Evolutionary conservation across 2,329 filamentous ascomycete species (phyloP), one percentile per base, ranked within the genome.

Genomic region (Didymella glomerata): DNA sequence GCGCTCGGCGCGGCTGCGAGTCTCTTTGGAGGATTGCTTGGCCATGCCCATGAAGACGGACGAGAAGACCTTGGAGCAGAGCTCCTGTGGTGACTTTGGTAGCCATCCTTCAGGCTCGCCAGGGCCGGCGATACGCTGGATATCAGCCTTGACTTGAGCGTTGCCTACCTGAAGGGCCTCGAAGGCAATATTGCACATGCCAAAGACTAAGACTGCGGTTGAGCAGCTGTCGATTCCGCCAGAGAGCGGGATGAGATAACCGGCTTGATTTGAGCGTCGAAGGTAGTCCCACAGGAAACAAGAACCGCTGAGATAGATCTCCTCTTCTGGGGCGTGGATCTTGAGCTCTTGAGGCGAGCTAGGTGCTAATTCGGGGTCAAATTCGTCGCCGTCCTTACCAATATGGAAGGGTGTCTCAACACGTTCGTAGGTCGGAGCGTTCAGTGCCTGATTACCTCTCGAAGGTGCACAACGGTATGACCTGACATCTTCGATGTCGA

Each of bases 221-320:
- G 84, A 82, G 63, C 84, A 88, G 36, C 79, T 83, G 65, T 89
- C 87, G 38, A 89, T 85, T 4, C 87, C 87, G 11, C 87, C 87
- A 55, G 79, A 82, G 1, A 88, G 77, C 0, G 86, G 83, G 0
- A 88, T 75, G 32, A 88, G 79, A 65, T 81, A 88, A 2, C 86
- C 87, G 9, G 83, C 81, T 18, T 79, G 77, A 25, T 77, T 77
- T 9, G 77, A 84, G 24, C 85, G 76, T 5, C 84, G 76, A 0
- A 88, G 76, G 65, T 87, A 88, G 64, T 89, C 85, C 85, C 86
- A 91, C 1, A 91, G 76, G 81, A 85, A 92, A 66, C 85, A 87
- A 4, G 86, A 88, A 1, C 86, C 84, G 0, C 86, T 86, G 1
- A 88, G 76, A 1, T 86, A 85, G 58, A 91, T 90, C 28, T 78